Evolutionary conservation across 768 basidiomycete species (phyloP).

Genomic region (Boletus tomentosulus): DNA sequence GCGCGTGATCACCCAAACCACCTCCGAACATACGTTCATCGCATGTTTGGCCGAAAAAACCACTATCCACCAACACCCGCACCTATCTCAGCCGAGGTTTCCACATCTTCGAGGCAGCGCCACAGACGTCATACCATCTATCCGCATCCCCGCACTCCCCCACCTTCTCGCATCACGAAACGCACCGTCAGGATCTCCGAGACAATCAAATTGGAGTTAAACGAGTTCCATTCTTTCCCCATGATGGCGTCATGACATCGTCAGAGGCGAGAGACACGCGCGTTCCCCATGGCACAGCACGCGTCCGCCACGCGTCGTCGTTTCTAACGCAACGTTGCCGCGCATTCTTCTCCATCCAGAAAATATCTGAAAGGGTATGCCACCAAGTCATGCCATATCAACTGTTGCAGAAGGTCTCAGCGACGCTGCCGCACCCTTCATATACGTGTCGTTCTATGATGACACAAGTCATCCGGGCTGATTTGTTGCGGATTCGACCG

Average conservation of each 20-base stretch:
- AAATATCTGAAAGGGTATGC: slow-evolving; percentile 4
- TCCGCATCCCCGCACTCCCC: slow-evolving; percentile 18
- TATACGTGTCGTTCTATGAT: slow-evolving; percentile 7
- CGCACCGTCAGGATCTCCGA: slow-evolving; percentile 10
- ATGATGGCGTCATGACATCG: slow-evolving; percentile 20
- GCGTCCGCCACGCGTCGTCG: slow-evolving; percentile 20
- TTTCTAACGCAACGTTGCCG: slow-evolving; percentile 7
- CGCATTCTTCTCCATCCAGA: not conserved
- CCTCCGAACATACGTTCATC: slow-evolving; percentile 4
- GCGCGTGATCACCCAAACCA: not conserved
- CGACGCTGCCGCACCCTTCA: slow-evolving; percentile 7
- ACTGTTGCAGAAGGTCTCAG: not conserved
- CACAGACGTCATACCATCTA: slow-evolving; percentile 15
- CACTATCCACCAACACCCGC: not conserved
- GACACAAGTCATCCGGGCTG: not conserved
- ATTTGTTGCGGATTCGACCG: not conserved
- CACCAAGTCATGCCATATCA: slow-evolving; percentile 2
- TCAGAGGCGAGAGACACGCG: slow-evolving; percentile 12
- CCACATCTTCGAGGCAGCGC: slow-evolving; percentile 3
- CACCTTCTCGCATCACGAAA: slow-evolving; percentile 14
- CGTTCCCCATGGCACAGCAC: slow-evolving; percentile 29
- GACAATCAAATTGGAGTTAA: slow-evolving; percentile 9
- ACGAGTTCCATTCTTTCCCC: not conserved
- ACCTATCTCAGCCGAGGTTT: not conserved
- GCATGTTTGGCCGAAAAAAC: slow-evolving; percentile 13